Base-by-base conservation (phyloP, 106 monocot genomes). In the Phalaenopsis equestris region DNA sequence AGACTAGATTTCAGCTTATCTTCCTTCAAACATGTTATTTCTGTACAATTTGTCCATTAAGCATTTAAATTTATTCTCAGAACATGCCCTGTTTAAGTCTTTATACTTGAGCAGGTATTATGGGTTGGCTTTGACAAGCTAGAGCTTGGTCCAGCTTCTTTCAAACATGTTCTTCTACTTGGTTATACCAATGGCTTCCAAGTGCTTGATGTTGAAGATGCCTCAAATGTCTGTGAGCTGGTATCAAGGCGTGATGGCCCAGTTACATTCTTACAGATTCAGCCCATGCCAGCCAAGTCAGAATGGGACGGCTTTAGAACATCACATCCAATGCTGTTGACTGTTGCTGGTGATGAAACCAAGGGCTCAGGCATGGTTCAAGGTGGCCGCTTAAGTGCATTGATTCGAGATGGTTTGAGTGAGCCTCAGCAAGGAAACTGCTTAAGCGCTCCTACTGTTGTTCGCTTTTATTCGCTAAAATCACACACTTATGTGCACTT, bases 101-200 rank as follows among this genome's bases (percentile, higher is more conserved):
- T 72, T 12, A 3, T 2, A 67, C 49, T 83, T 41, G 39, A 75
- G 73, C 90, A 97, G 97, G 92, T 97, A 21, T 80, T 98, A 72
- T 98, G 97, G 94, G 90, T 86, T 85, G 94, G 94, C 30, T 98
- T 98, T 84, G 97, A 98, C 85, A 94, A 87, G 83, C 64, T 98
- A 82, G 90, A 94, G 77, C 82, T 92, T 67, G 75, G 89, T 82
- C 78, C 85, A 72, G 84, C 86, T 84, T 85, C 79, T 30, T 98
- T 91, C 82, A 94, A 89, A 80, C 82, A 84, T 89, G 94, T 94
- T 64, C 84, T 98, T 73, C 82, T 98, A 68, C 82, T 94, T 79
- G 94, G 97, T 75, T 98, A 94, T 80, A 72, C 89, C 38, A 98
- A 92, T 87, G 97, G 97, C 11, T 98, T 98, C 81, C 97, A 98